Evolutionary conservation across 2,329 filamentous ascomycete species (phyloP), one percentile per base, ranked within the genome.

Genomic region (Bimuria novae-zelandiae): DNA sequence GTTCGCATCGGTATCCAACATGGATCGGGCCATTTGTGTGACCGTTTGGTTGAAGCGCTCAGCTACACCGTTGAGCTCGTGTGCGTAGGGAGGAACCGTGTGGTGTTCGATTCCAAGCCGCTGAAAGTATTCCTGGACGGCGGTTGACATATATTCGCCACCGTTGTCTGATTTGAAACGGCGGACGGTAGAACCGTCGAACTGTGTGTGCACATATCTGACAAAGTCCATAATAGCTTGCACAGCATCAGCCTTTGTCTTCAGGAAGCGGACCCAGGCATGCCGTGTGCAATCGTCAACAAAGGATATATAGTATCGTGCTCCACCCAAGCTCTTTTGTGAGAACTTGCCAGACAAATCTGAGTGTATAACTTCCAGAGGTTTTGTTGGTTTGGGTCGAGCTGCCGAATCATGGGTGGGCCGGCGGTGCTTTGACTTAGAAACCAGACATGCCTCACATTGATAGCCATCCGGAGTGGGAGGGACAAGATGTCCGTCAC

Each of bases 251-350:
- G 49, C 30, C 33, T 56, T 56, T n/a, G 21, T 11, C 27, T 56
- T 44, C 1, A 56, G 49, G 39, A 56, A 52, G 12, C 25, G 16
- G 10, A 56, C 41, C 53, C 33, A 56, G 19, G 16, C 16, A 7
- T n/a, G 36, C 3, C 27, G 35, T 2, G 49, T 52, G 7, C 30
- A 17, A 4, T 52, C 27, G 22, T 46, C 19, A 29, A 56, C 47
- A 35, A 56, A 56, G 14, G 27, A 49, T 7, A 56, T 56, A 35
- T 49, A 56, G 49, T 56, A 56, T 10, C 21, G 23, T 1, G 25
- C 32, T 4, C 54, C 46, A 8, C 49, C 30, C 19, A 54, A 17
- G 3, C n/a, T 39, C 2, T 23, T 32, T 3, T n/a, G 3, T 6
- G 21, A 43, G 23, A 55, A 51, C 29, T 55, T 55, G 4, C 52